Evolutionary conservation across 345 rosid genomes (phyloP).

Genomic region (Linum trigynum): DNA sequence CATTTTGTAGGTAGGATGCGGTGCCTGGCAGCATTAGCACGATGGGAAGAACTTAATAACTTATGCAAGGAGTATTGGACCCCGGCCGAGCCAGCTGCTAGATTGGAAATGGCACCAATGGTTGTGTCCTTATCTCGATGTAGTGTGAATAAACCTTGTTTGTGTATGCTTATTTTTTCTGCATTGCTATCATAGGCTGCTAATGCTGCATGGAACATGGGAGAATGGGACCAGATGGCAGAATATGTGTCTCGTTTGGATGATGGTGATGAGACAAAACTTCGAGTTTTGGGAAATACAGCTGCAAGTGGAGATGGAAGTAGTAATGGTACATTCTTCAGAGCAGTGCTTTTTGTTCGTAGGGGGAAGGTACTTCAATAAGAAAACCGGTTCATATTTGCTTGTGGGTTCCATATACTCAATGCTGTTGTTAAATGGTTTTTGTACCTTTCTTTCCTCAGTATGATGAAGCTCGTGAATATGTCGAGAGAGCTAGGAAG

Average conservation of each 20-base stretch:
- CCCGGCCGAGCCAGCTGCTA: slow-evolving; percentile 91
- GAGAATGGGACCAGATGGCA: slow-evolving; percentile 99
- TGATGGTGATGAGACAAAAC: slow-evolving; percentile 92
- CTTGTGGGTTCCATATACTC: slow-evolving; percentile 8
- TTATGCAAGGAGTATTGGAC: slow-evolving; percentile 97
- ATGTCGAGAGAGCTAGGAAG: slow-evolving; percentile 91
- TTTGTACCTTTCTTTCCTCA: slow-evolving; percentile 16
- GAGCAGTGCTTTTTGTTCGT: slow-evolving; percentile 85
- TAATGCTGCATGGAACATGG: slow-evolving; percentile 98
- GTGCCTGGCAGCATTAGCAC: slow-evolving; percentile 95
- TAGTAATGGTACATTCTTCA: slow-evolving; percentile 89
- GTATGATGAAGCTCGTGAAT: slow-evolving; percentile 93
- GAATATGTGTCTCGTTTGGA: slow-evolving; percentile 92
- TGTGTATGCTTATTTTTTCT: slow-evolving; percentile 14
- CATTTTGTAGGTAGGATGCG: slow-evolving; percentile 73
- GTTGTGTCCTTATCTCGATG: slow-evolving; percentile 36
- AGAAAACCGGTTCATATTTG: neutral
- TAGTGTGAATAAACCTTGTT: slow-evolving; percentile 10
- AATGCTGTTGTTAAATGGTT: neutral
- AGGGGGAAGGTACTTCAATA: slow-evolving; percentile 51
- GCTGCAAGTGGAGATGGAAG: slow-evolving; percentile 86
- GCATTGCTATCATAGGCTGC: slow-evolving; percentile 55
- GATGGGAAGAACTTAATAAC: slow-evolving; percentile 95
- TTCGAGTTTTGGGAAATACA: slow-evolving; percentile 71
- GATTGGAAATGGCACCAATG: slow-evolving; percentile 99